phyloP scores from a whole-genome alignment of 345 rosid species.

The Streptanthus diversifolius region DNA sequence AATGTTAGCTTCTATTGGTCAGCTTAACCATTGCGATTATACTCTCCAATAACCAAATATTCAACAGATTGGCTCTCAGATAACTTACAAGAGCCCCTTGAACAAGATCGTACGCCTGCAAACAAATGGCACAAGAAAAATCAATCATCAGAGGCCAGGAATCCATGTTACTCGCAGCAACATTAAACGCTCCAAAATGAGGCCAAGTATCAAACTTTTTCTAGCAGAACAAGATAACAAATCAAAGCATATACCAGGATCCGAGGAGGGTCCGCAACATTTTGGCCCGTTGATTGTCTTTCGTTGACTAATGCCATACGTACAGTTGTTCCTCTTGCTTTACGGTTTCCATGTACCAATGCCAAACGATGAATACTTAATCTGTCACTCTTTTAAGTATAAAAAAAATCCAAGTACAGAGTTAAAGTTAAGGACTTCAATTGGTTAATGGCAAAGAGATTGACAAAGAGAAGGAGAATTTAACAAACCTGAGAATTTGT shows the following conservation, averaged over 20 bases:
- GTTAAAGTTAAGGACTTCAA: background rate
- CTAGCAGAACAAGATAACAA: background rate
- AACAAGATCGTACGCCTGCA: conserved; percentile 89
- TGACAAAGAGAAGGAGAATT: background rate
- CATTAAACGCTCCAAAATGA: background rate
- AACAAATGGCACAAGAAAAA: conserved; percentile 4
- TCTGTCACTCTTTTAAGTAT: conserved; percentile 39
- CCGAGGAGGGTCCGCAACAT: conserved; percentile 47
- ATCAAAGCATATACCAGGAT: conserved; percentile 46
- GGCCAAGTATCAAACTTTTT: background rate
- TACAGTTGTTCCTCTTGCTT: conserved; percentile 19
- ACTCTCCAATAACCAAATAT: background rate
- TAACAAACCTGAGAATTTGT: conserved; percentile 14
- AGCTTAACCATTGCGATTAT: background rate
- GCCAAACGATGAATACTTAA: conserved; percentile 33
- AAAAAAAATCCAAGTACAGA: background rate
- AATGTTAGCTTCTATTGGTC: background rate
- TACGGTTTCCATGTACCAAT: conserved; percentile 23
- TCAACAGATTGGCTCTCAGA: background rate
- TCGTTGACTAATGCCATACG: conserved; percentile 72
- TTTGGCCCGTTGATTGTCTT: conserved; percentile 44
- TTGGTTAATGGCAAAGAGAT: background rate
- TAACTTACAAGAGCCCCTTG: conserved; percentile 83
- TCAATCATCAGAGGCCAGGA: background rate
- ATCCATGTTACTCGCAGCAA: background rate